phyloP scores from a whole-genome alignment of 2,329 filamentous ascomycete genomes.

The Aspergillus japonicus region DNA sequence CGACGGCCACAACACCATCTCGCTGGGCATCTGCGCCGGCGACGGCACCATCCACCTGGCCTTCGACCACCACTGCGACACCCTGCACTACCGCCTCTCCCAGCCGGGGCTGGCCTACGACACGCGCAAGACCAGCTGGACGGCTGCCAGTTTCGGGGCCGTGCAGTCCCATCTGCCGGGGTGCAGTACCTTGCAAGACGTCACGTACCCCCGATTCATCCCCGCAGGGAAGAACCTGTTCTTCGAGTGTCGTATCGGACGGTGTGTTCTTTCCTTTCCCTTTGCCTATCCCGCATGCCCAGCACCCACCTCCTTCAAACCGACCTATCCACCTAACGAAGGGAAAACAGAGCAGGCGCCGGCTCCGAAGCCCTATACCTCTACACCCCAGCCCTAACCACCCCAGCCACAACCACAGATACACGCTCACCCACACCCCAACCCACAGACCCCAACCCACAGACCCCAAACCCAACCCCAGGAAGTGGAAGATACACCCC shows the following conservation, averaged over 20 bases:
- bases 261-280: neutral
- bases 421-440: too few species aligned
- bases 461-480: neutral
- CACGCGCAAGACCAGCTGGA: neutral
- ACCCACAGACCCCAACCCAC: too few species aligned
- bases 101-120: neutral
- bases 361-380: conserved; percentile 1
- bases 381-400: neutral
- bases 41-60: conserved; percentile 3
- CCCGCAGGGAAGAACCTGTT: neutral
- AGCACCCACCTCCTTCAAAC: too few species aligned
- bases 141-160: neutral
- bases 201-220: conserved; percentile 3
- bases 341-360: conserved; percentile 2
- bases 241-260: conserved; percentile 3
- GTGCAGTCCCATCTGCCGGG: neutral
- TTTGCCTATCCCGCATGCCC: too few species aligned
- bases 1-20: conserved; percentile 5
- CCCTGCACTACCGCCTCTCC: conserved; percentile 1
- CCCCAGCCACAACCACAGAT: neutral
- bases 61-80: conserved; percentile 4
- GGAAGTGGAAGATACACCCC: neutral
- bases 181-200: neutral
- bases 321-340: too few species aligned
- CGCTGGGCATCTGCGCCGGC: neutral